Evolutionary conservation across 2,329 filamentous ascomycete genomes (phyloP).

Genomic region (Pseudonectria buxi): DNA sequence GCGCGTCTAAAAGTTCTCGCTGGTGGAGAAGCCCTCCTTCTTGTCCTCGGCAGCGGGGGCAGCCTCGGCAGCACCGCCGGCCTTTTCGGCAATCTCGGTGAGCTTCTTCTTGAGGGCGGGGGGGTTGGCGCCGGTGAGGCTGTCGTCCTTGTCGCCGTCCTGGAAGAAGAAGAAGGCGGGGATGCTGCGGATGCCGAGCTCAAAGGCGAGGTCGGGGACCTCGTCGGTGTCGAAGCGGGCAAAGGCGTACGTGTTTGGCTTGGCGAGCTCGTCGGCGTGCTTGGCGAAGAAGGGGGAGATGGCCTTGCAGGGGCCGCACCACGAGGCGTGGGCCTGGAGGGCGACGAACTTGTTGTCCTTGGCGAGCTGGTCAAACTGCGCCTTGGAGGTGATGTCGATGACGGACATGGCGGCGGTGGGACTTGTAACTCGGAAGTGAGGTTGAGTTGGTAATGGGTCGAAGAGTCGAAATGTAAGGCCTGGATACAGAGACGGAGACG

Average conservation of each 20-base stretch:
- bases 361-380: slow-evolving; percentile 45
- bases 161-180: slow-evolving; percentile 57
- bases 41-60: slow-evolving; percentile 5
- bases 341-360: slow-evolving; percentile 43
- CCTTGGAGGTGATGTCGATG: slow-evolving; percentile 33
- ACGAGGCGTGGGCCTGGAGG: slow-evolving; percentile 52
- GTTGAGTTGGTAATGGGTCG: slow-evolving; percentile 15
- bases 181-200: slow-evolving; percentile 48
- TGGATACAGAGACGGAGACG: not conserved
- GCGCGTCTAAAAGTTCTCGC: slow-evolving; percentile 9
- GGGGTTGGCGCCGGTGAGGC: slow-evolving; percentile 34
- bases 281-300: slow-evolving; percentile 49
- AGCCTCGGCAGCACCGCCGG: too few species aligned
- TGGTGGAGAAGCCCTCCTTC: slow-evolving; percentile 7
- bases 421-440: slow-evolving; percentile 4
- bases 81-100: slow-evolving; percentile 18
- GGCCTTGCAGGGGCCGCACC: slow-evolving; percentile 55
- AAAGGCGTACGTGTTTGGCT: slow-evolving; percentile 42
- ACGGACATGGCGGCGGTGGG: slow-evolving; percentile 25
- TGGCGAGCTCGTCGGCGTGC: slow-evolving; percentile 33
- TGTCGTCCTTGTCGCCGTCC: slow-evolving; percentile 41
- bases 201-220: slow-evolving; percentile 41
- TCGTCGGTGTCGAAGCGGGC: slow-evolving; percentile 55
- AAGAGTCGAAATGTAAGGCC: slow-evolving; percentile 2
- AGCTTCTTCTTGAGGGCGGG: slow-evolving; percentile 26